Base-by-base conservation (phyloP, 2,329 filamentous ascomycete species). In the Thelonectria olida region DNA sequence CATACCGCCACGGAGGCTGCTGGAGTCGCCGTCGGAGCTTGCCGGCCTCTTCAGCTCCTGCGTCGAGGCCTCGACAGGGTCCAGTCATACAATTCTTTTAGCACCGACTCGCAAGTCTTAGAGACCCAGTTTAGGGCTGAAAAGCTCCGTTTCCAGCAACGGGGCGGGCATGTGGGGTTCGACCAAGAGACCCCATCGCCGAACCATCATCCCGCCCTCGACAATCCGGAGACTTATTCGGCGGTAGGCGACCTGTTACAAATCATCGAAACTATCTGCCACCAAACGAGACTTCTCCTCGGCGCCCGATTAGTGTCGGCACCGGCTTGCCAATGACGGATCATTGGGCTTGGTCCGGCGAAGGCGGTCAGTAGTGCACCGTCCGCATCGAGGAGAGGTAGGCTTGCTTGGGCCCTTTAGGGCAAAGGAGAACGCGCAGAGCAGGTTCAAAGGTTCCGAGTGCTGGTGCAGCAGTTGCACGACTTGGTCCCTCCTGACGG, bases 1-100 rank as follows among this genome's bases (percentile, higher is more conserved):
- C n/a, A n/a, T n/a, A n/a, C n/a, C n/a, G n/a, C n/a, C 10, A 71
- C 70, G 68, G 66, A 70, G 20, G n/a, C 58, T 6, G 45, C 60
- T 5, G 54, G 65, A 13, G 52, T 72, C 4, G 58, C 56, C 1
- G 45, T 71, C n/a, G 62, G 64, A 62, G 4, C 63, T 71, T 2
- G 59, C 55, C 3, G 65, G 69, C 6, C 60, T 74, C 0, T 72
- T 71, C 28, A 67, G 59, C 41, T 22, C 62, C 0, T 72, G 67
- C 12, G n/a, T 72, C 2, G 20, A n/a, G n/a, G n/a, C n/a, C n/a
- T 69, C 0, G 58, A 67, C 0, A 58, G 38, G 5, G 36, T 71
- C 2, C 45, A 70, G 9, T 12, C 49, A 0, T 74, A 73, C 9
- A 58, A 50, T 1, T 31, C 56, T 0, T 70, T 67, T 1, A 51